These are phyloP conservation scores for Harringtonia aguacate DNA, from an alignment of 2,329 filamentous ascomycete species.

Conservation along the genomic window DNA sequence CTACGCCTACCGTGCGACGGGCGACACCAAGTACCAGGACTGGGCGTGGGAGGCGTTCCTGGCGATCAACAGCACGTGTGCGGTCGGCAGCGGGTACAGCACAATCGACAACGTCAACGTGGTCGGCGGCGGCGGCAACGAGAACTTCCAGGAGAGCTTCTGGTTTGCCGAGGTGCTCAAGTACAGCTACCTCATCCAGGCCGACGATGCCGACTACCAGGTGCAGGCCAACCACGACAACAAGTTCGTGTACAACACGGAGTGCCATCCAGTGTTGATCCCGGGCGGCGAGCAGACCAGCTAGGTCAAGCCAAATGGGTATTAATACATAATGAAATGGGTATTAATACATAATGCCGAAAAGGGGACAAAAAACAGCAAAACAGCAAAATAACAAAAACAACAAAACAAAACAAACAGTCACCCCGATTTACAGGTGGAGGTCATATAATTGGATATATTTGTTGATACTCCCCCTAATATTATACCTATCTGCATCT, in stretches of 20 bases:
- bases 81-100: constrained; percentile 56
- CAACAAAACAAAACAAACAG: no score
- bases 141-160: constrained; percentile 76
- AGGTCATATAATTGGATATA: no score
- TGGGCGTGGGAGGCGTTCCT: constrained; percentile 75
- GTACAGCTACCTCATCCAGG: constrained; percentile 66
- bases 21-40: constrained; percentile 65
- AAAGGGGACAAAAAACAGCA: no score
- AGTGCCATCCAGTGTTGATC: constrained; percentile 29
- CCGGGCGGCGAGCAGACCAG: not conserved
- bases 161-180: constrained; percentile 83
- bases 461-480: no score
- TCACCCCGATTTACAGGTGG: no score
- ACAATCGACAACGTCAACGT: constrained; percentile 56
- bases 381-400: no score
- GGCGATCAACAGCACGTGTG: constrained; percentile 53
- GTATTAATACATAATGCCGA: no score
- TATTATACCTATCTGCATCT: no score
- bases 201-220: constrained; percentile 45
- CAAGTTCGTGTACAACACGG: constrained; percentile 39
- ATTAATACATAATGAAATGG: no score
- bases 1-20: constrained; percentile 75
- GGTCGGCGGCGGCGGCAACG: constrained; percentile 45
- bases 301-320: no score
- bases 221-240: constrained; percentile 33